Evolutionary conservation across 2,329 filamentous ascomycete species (phyloP).

Genomic region (Aspergillus neoniger): DNA sequence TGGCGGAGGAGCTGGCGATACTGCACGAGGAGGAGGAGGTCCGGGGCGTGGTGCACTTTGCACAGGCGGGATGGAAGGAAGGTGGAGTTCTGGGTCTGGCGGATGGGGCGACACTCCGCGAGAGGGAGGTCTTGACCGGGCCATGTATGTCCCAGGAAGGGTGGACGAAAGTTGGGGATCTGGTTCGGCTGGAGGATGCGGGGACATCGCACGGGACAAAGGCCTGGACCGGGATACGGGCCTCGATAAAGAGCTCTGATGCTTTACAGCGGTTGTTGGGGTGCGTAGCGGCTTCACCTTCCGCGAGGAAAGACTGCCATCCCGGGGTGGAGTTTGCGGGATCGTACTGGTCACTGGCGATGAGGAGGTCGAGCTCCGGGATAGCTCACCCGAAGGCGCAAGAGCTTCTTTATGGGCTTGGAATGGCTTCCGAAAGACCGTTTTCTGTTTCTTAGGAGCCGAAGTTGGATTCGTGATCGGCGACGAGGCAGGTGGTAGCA

Average conservation of each 20-base stretch:
- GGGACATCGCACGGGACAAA: slow-evolving; percentile 31
- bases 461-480: slow-evolving; percentile 47
- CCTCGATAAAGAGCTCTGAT: slow-evolving; percentile 38
- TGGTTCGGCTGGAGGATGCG: slow-evolving; percentile 22
- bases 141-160: slow-evolving; percentile 1
- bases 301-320: slow-evolving; percentile 29
- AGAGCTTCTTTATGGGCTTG: slow-evolving; percentile 60
- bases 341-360: slow-evolving; percentile 42
- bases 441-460: slow-evolving; percentile 61
- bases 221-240: slow-evolving; percentile 37
- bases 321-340: slow-evolving; percentile 39
- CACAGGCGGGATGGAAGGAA: slow-evolving; percentile 18
- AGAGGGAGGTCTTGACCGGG: slow-evolving; percentile 21
- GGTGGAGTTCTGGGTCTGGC: slow-evolving; percentile 13
- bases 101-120: slow-evolving; percentile 13
- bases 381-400: slow-evolving; percentile 40
- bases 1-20: slow-evolving; percentile 14
- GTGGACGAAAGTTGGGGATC: slow-evolving; percentile 16
- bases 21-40: slow-evolving; percentile 14
- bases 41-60: slow-evolving; percentile 3
- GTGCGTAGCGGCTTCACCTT: slow-evolving; percentile 38
- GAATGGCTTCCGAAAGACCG: slow-evolving; percentile 64
- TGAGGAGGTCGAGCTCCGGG: slow-evolving; percentile 30
- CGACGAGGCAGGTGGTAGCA: slow-evolving; percentile 56
- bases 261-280: slow-evolving; percentile 42